Conservation (phyloP, 306 rosid species). For the Notholithocarpus densiflorus region DNA sequence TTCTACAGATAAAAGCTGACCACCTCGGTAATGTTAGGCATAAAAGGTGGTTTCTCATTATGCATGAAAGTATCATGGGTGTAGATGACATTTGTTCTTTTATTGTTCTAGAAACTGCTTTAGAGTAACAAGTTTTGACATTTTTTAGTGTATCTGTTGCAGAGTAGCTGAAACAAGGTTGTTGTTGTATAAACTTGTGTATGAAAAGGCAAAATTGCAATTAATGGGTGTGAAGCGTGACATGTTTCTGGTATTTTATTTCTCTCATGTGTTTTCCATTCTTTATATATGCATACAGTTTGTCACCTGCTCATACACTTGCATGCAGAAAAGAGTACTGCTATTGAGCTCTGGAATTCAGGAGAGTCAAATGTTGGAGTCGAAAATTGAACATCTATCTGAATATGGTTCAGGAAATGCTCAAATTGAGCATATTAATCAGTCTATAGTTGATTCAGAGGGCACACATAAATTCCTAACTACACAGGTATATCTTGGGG, state of each 20-base stretch:
- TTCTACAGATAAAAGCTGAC: constrained; percentile 41
- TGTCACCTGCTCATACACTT: constrained; percentile 24
- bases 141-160: constrained; percentile 28
- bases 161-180: constrained; percentile 61
- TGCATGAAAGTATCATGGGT: constrained; percentile 10
- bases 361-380: constrained; percentile 59
- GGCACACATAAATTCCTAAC: constrained; percentile 28
- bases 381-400: constrained; percentile 27
- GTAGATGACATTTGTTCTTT: constrained; percentile 14
- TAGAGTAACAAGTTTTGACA: constrained; percentile 21
- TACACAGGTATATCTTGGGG: constrained; percentile 32
- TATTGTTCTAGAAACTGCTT: constrained; percentile 20
- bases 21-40: constrained; percentile 24
- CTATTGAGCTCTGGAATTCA: constrained; percentile 57
- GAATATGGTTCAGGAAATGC: constrained; percentile 31
- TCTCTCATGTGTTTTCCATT: constrained; percentile 21
- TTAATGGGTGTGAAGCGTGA: constrained; percentile 56
- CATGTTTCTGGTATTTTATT: constrained; percentile 51
- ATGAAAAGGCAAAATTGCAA: constrained; percentile 66
- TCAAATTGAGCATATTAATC: constrained; percentile 30
- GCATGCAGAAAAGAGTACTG: constrained; percentile 54
- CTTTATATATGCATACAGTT: constrained; percentile 16
- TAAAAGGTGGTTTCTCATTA: constrained; percentile 56
- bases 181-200: constrained; percentile 47
- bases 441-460: constrained; percentile 32